Percentiles rank a stretch among this genome's conserved stretches.
These are phyloP conservation scores for Emergomyces orientalis DNA, from an alignment of 2,329 filamentous ascomycete species.

Conservation along the genomic window DNA sequence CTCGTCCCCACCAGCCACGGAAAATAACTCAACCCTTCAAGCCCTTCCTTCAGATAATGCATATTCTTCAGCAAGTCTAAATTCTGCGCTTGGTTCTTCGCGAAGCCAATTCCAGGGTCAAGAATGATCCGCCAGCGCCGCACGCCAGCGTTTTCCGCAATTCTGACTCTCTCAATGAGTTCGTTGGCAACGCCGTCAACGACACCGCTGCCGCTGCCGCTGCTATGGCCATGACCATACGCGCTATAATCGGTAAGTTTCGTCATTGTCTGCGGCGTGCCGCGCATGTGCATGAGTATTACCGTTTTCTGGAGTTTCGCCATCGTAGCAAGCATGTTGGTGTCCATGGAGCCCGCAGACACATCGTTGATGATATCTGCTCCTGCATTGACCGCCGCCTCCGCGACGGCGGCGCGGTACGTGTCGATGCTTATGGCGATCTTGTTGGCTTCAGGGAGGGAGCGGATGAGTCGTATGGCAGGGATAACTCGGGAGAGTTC, in stretches of 20 bases:
- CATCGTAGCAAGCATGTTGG: slow-evolving; percentile 70
- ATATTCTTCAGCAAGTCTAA: slow-evolving; percentile 65
- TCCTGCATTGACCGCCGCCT: slow-evolving; percentile 63
- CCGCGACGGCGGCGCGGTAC: slow-evolving; percentile 75
- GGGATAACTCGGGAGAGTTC: slow-evolving; percentile 72
- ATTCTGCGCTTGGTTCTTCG: slow-evolving; percentile 75
- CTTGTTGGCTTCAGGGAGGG: slow-evolving; percentile 51
- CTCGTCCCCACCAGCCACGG: slow-evolving; percentile 88
- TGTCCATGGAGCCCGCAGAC: slow-evolving; percentile 69
- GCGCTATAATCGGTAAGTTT: slow-evolving; percentile 57
- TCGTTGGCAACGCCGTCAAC: slow-evolving; percentile 57
- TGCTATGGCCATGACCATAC: neutral
- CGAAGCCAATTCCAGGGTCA: slow-evolving; percentile 89
- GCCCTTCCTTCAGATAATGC: slow-evolving; percentile 20
- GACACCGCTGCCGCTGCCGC: slow-evolving; percentile 39
- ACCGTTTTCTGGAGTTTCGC: slow-evolving; percentile 70
- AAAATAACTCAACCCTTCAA: slow-evolving; percentile 45
- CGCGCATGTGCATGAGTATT: slow-evolving; percentile 87
- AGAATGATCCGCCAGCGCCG: slow-evolving; percentile 89
- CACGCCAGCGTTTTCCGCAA: slow-evolving; percentile 72
- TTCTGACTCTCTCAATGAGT: slow-evolving; percentile 58
- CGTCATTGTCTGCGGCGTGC: slow-evolving; percentile 74
- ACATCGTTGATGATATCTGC: slow-evolving; percentile 95
- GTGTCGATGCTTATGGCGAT: slow-evolving; percentile 85
- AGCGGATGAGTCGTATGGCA: slow-evolving; percentile 63